Evolutionary conservation across 345 rosid species (phyloP).

Genomic region (Sonneratia alba): DNA sequence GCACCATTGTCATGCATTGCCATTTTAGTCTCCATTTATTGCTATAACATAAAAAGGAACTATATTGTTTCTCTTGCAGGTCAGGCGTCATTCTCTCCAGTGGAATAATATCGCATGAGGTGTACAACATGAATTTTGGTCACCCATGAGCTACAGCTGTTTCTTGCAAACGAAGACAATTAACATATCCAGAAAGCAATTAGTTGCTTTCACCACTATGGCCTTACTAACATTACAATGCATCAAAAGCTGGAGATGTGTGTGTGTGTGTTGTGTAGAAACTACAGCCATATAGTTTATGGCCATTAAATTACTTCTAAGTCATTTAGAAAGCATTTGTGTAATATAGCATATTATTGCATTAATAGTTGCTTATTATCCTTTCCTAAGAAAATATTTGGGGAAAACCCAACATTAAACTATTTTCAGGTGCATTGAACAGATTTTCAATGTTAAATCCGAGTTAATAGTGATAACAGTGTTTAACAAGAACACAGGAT

Average conservation of each 20-base stretch:
- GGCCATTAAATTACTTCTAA: neutral
- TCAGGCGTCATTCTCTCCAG: neutral
- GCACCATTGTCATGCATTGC: neutral
- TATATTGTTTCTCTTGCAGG: neutral
- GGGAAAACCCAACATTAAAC: neutral
- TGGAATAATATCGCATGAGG: neutral
- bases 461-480: neutral
- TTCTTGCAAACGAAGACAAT: neutral
- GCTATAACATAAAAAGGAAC: neutral
- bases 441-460: neutral
- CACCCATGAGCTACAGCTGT: neutral
- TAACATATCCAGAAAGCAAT: neutral
- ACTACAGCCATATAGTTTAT: neutral
- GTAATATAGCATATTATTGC: neutral
- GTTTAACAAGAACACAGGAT: neutral
- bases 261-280: neutral
- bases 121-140: neutral
- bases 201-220: neutral
- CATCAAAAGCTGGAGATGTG: neutral
- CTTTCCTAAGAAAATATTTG: neutral
- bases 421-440: neutral
- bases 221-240: neutral
- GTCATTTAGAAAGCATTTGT: neutral
- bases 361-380: neutral
- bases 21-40: neutral